Percentiles rank a stretch among this genome's conserved stretches.
Conservation (phyloP, 805 yeast genomes). For the Myxozyma sirexii region DNA sequence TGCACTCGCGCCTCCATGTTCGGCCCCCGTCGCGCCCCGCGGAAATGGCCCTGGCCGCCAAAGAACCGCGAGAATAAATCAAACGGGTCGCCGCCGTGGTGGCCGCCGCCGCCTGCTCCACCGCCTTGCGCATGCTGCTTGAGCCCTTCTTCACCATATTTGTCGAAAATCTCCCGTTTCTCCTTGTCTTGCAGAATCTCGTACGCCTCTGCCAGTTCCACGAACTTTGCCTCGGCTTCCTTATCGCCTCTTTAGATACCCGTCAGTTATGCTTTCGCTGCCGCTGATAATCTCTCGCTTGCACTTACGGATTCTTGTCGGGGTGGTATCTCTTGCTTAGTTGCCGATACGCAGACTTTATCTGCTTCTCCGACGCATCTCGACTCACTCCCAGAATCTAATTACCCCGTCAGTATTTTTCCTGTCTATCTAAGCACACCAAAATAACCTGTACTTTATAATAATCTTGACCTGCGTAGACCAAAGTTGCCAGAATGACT, state of each 20-base stretch:
- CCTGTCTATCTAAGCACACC: too few relatives aligned
- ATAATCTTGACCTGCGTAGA: conserved; percentile 28
- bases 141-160: conserved; percentile 75
- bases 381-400: conserved; percentile 66
- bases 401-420: too few relatives aligned
- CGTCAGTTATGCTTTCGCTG: conserved; percentile 6
- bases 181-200: conserved; percentile 76
- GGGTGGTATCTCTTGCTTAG: conserved; percentile 89
- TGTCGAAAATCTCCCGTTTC: conserved; percentile 69
- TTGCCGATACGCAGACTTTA: conserved; percentile 81
- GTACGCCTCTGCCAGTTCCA: conserved; percentile 92
- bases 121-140: conserved; percentile 50
- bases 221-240: conserved; percentile 80
- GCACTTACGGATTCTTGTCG: conserved; percentile 70
- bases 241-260: conserved; percentile 56
- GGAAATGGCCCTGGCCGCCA: conserved; percentile 47
- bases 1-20: conserved; percentile 60
- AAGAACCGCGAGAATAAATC: conserved; percentile 70
- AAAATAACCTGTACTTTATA: conserved; percentile 32
- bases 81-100: conserved; percentile 45
- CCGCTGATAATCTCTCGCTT: conserved; percentile 33
- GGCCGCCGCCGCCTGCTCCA: conserved; percentile 46
- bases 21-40: conserved; percentile 58
- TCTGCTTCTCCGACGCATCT: conserved; percentile 75
- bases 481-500: conserved; percentile 18